These are phyloP conservation scores for Epichloe coenophiala DNA, from an alignment of 2,329 filamentous ascomycete species.

Conservation along the genomic window DNA sequence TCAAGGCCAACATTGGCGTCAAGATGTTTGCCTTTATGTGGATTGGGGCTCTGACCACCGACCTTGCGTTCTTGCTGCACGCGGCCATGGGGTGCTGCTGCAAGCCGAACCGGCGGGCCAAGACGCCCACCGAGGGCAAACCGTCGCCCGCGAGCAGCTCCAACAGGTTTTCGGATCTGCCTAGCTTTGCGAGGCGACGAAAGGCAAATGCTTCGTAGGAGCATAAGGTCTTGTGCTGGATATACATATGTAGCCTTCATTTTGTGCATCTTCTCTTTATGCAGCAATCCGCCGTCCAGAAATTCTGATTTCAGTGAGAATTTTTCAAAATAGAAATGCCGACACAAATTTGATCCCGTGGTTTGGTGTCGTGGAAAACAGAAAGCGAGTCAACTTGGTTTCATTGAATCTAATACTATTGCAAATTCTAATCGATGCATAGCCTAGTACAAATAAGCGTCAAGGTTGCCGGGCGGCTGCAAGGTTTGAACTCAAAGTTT, in stretches of 20 bases:
- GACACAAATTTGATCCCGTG: no score
- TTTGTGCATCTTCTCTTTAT: neutral
- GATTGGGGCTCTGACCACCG: slow-evolving; percentile 54
- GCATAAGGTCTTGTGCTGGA: neutral
- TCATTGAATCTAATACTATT: no score
- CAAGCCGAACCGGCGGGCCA: slow-evolving; percentile 14
- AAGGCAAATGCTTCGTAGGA: slow-evolving; percentile 6
- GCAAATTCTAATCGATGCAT: no score
- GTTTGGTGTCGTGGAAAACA: no score
- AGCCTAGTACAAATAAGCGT: no score
- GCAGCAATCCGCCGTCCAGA: no score
- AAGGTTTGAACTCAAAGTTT: no score
- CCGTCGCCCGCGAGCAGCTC: slow-evolving; percentile 4
- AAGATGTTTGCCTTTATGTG: slow-evolving; percentile 86
- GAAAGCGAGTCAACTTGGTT: no score
- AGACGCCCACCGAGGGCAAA: slow-evolving; percentile 1
- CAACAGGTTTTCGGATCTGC: slow-evolving; percentile 11
- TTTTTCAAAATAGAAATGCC: no score
- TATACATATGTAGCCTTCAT: no score
- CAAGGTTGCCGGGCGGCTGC: fast-evolving
- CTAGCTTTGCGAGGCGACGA: slow-evolving; percentile 17
- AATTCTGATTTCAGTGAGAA: no score
- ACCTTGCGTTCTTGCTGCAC: slow-evolving; percentile 62
- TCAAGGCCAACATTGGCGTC: slow-evolving; percentile 52
- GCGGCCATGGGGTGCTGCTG: slow-evolving; percentile 69